Conservation (phyloP, 1,284 basidiomycete species). For the Polyporus tsugae region DNA sequence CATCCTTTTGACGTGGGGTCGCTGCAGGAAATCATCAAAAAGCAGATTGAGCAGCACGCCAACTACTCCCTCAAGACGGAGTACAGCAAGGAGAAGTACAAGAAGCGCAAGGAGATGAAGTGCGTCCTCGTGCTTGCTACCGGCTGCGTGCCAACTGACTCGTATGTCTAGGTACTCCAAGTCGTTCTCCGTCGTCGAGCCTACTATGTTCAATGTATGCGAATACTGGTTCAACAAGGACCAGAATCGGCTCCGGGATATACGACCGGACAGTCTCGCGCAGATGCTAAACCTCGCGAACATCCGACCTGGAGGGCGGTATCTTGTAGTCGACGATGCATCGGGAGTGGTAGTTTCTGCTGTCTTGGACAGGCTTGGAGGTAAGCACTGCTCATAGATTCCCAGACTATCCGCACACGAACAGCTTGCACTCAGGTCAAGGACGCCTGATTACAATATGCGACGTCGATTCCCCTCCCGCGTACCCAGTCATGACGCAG, state of each 20-base stretch:
- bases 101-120: conserved; percentile 95
- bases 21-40: conserved; percentile 88
- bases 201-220: conserved; percentile 88
- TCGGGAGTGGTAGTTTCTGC: conserved; percentile 91
- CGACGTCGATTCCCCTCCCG: conserved; percentile 93
- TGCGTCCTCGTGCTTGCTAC: conserved; percentile 47
- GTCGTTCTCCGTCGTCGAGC: conserved; percentile 88
- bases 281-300: conserved; percentile 90
- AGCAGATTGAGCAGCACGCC: conserved; percentile 90
- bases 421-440: conserved; percentile 56
- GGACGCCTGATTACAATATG: conserved; percentile 89
- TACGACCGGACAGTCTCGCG: conserved; percentile 89
- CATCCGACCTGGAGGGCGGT: conserved; percentile 86
- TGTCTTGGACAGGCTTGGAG: conserved; percentile 87
- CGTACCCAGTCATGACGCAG: conserved; percentile 84
- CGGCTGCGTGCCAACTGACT: conserved; percentile 11
- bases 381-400: conserved; percentile 45
- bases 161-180: conserved; percentile 77
- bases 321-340: conserved; percentile 92
- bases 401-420: not conserved
- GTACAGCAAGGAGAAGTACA: conserved; percentile 97
- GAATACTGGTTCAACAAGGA: conserved; percentile 91
- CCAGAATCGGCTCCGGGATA: conserved; percentile 81
- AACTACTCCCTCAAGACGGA: conserved; percentile 94
- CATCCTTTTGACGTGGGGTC: conserved; percentile 9